A percentile compares a stretch with the other conserved stretches of the same genome.
Evolutionary conservation across 768 basidiomycete genomes (phyloP).

Genomic region (Kwoniella europaea): DNA sequence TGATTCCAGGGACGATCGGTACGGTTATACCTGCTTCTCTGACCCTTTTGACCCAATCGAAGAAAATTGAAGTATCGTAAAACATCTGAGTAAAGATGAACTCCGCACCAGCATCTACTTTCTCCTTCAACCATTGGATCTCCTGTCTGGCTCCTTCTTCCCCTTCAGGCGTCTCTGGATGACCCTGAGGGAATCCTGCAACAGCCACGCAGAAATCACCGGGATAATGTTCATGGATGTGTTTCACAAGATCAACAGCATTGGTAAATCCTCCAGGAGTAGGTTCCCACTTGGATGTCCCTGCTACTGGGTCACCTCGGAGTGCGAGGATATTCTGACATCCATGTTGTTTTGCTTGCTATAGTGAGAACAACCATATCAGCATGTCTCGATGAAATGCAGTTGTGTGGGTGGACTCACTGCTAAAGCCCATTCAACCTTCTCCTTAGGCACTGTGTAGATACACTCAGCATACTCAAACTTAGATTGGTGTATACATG

Average conservation of each 20-base stretch:
- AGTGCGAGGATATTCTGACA: conserved; percentile 92
- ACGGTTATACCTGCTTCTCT: conserved; percentile 84
- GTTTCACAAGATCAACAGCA: conserved; percentile 87
- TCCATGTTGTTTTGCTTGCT: conserved; percentile 88
- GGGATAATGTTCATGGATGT: conserved; percentile 79
- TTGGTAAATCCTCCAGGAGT: conserved; percentile 88
- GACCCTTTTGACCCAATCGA: conserved; percentile 82
- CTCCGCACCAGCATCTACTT: conserved; percentile 83
- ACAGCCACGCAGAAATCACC: conserved; percentile 97
- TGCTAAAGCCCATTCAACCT: conserved; percentile 85
- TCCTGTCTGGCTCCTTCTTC: conserved; percentile 64
- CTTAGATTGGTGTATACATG: neutral
- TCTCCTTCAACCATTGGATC: conserved; percentile 84
- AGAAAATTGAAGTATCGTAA: conserved; percentile 89
- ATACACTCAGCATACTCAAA: neutral
- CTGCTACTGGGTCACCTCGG: conserved; percentile 87
- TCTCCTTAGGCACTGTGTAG: conserved; percentile 77
- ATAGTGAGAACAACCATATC: neutral
- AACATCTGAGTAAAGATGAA: conserved; percentile 99
- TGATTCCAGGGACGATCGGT: conserved; percentile 91
- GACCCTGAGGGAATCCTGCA: conserved; percentile 87
- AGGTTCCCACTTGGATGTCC: conserved; percentile 88
- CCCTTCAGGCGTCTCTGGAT: conserved; percentile 68
- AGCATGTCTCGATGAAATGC: too few relatives aligned
- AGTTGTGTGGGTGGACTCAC: too few relatives aligned